phyloP scores from a whole-genome alignment of 1,284 basidiomycete species.

The Melanopsichium pennsylvanicum region DNA sequence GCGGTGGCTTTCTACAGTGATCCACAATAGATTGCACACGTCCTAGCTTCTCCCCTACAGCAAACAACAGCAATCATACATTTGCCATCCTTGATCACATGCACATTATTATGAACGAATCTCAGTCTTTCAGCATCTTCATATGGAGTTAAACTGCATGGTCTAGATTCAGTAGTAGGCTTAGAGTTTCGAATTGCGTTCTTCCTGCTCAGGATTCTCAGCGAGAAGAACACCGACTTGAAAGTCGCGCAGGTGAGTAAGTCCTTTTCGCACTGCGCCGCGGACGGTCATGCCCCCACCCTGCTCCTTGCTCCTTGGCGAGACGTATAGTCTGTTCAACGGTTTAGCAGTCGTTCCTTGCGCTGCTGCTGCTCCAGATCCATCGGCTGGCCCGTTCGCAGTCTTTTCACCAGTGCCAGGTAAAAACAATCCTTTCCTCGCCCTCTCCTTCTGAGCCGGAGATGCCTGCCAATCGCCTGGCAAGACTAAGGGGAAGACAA shows the following conservation, averaged over 20 bases:
- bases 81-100: no score
- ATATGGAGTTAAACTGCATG: no score
- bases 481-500: constrained; percentile 56
- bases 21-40: constrained; percentile 26
- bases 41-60: no score
- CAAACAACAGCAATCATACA: no score
- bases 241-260: constrained; percentile 46
- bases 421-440: constrained; percentile 15
- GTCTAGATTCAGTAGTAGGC: no score
- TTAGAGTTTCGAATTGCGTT: constrained; percentile 15
- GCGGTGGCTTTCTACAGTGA: constrained; percentile 14
- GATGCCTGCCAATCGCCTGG: constrained; percentile 55
- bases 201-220: not conserved
- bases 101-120: no score
- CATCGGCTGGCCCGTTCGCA: not conserved
- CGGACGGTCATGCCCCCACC: constrained; percentile 56
- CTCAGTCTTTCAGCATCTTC: no score
- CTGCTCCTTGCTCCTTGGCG: constrained; percentile 40
- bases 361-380: not conserved
- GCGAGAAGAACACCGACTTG: constrained; percentile 44
- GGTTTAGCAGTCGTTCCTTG: not conserved
- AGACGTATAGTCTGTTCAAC: constrained; percentile 56
- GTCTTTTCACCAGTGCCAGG: constrained; percentile 16
- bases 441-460: constrained; percentile 36
- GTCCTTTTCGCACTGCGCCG: constrained; percentile 40